Evolutionary conservation across 768 basidiomycete species (phyloP), one percentile per base, ranked within the genome.

Genomic region (Rhodotorula taiwanensis): DNA sequence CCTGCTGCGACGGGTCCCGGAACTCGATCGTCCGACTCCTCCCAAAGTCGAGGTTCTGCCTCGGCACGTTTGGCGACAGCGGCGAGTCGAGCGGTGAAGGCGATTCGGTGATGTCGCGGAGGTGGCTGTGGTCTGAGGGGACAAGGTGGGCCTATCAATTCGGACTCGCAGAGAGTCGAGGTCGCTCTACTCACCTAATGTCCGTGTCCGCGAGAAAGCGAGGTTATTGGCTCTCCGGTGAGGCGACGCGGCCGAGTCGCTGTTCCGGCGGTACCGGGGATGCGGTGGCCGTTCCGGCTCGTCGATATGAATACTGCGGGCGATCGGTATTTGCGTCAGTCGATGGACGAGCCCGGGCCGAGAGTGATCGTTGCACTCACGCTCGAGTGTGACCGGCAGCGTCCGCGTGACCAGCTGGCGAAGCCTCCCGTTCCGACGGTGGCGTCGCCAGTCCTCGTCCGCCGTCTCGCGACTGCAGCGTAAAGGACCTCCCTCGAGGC

Each of bases 11-110:
- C 11, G 25, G 21, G 23, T 71, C 64, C 28, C 62, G 57, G 53
- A 68, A 66, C 54, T 71, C 70, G 58, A 67, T 67, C 10, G 66
- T 71, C 36, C 60, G 60, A 14, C 58, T 59, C 4, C 64, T 53
- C 10, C 62, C 66, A 11, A 68, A 52, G 41, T 61, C 60, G 30
- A 57, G 55, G 36, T 47, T 43, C 44, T 52, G 49, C 43, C 41
- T 49, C n/a, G 10, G 50, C 25, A 41, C 28, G 49, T n/a, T 36
- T 5, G 34, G n/a, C 14, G 53, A 59, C 7, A 23, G 21, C 2
- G 55, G 67, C 2, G 55, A 54, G 1, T 8, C 10, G 13, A 41
- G 9, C 5, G 51, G 10, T 5, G 43, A 25, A 3, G 64, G 64
- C 5, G 49, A 41, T 31, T 65, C 64, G 27, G 43, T 56, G 58